Base-by-base conservation (phyloP, 2,329 filamentous ascomycete species). In the Colletotrichum acutatum region DNA sequence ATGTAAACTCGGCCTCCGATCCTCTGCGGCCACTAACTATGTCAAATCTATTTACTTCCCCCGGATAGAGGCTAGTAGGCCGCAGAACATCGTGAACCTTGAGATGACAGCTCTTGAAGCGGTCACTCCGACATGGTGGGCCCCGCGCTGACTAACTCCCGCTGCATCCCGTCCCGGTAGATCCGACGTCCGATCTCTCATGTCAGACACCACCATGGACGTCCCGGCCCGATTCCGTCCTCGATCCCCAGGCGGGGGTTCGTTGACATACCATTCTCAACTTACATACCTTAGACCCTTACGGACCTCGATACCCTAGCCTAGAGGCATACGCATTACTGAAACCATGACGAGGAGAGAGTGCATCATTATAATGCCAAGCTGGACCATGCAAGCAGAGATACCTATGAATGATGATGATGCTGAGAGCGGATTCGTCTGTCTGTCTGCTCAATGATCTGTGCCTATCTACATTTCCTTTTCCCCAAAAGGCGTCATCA, bases 381-480 rank as follows among this genome's bases (percentile, higher is more conserved):
- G 19, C 57, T 54, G 52, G n/a, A 46, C 24, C 5, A 28, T 54
- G 19, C 52, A n/a, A 42, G 16, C 14, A 32, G 12, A 24, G 7
- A 53, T 72, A 28, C 28, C 59, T 66, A 30, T 66, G 32, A 65
- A 63, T 19, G 46, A 61, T 19, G 46, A 61, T 66, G 60, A 32
- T 66, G 60, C 60, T 57, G 54, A 69, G 22, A 54, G 70, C 66
- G 30, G 54, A 66, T 70, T 72, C 62, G 28, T 71, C 67, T 65
- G 54, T 66, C 66, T 69, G 59, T 52, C 46, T 72, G 70, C 70
- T 72, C 70, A 65, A 70, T 72, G 60, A 59, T 72, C 49, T 72
- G 70, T 72, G 70, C 66, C 66, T 72, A 70, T 72, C 70, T 72
- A 72, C 70, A 70, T 72, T 70, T 62, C 66, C 60, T 72, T 72